Percentiles rank a stretch among this genome's conserved stretches.
phyloP scores from a whole-genome alignment of 2,329 filamentous ascomycete genomes.

The Colletotrichum sublineola region DNA sequence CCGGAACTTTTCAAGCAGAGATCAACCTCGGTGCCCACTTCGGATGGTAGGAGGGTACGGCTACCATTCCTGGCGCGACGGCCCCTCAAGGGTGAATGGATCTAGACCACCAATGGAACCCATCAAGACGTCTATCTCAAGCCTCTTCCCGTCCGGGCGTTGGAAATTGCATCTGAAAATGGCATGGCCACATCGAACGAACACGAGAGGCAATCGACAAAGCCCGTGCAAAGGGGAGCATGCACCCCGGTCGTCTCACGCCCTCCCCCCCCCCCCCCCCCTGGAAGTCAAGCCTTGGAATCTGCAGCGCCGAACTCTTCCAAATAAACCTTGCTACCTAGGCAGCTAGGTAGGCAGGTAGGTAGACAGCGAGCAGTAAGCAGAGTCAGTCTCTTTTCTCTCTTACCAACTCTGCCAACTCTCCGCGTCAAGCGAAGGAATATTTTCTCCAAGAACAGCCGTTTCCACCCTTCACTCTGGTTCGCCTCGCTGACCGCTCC shows the following conservation, averaged over 20 bases:
- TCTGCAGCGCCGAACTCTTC: neutral
- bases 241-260: slow-evolving; percentile 9
- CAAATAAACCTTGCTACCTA: neutral
- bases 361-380: neutral
- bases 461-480: neutral
- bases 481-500: slow-evolving; percentile 15
- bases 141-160: slow-evolving; percentile 21
- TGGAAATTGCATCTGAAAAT: slow-evolving; percentile 42
- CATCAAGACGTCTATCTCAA: slow-evolving; percentile 22
- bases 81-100: slow-evolving; percentile 13
- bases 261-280: slow-evolving; percentile 17
- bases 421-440: neutral
- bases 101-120: slow-evolving; percentile 34
- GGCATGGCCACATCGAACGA: slow-evolving; percentile 34
- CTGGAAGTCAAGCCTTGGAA: neutral
- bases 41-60: slow-evolving; percentile 31
- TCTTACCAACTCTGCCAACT: neutral
- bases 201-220: slow-evolving; percentile 34
- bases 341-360: neutral
- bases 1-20: slow-evolving; percentile 23
- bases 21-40: slow-evolving; percentile 23
- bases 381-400: neutral
- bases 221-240: slow-evolving; percentile 12
- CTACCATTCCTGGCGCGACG: slow-evolving; percentile 18
- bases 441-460: neutral